These are phyloP conservation scores for Garcia nutans DNA, from an alignment of 345 rosid species.

Conservation along the genomic window DNA sequence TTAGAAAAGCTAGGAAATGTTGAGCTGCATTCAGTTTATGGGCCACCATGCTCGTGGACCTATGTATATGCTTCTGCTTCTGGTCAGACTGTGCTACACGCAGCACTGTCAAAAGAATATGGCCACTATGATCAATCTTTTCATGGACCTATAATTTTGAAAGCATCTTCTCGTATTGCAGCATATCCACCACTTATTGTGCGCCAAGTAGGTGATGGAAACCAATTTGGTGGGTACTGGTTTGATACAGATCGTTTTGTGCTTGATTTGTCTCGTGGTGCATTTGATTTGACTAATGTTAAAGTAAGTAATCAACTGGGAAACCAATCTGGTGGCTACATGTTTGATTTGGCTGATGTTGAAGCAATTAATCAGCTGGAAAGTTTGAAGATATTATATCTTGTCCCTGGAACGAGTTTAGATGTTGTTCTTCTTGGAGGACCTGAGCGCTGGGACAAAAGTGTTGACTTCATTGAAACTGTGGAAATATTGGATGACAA, in stretches of 20 bases:
- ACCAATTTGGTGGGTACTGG: slow-evolving; percentile 86
- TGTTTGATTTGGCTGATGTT: slow-evolving; percentile 49
- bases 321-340: slow-evolving; percentile 79
- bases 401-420: slow-evolving; percentile 79
- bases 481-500: slow-evolving; percentile 49
- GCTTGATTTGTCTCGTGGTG: no score
- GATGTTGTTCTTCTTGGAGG: slow-evolving; percentile 78
- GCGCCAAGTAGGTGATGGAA: slow-evolving; percentile 72
- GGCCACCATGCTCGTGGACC: slow-evolving; percentile 79
- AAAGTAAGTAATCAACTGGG: slow-evolving; percentile 55
- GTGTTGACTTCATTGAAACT: slow-evolving; percentile 54
- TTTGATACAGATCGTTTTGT: slow-evolving; percentile 18
- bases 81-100: slow-evolving; percentile 74
- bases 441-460: slow-evolving; percentile 77
- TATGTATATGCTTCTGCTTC: slow-evolving; percentile 60
- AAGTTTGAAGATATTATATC: slow-evolving; percentile 54
- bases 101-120: slow-evolving; percentile 67
- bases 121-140: slow-evolving; percentile 48
- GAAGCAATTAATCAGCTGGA: slow-evolving; percentile 47
- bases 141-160: slow-evolving; percentile 52
- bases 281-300: no score
- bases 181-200: slow-evolving; percentile 70
- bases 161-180: slow-evolving; percentile 71
- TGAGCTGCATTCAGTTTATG: slow-evolving; percentile 36
- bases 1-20: slow-evolving; percentile 28